A percentile compares a stretch with the other conserved stretches of the same genome.
These are phyloP conservation scores for Xenoacremonium recifei DNA, from an alignment of 2,329 filamentous ascomycete genomes.

Conservation along the genomic window DNA sequence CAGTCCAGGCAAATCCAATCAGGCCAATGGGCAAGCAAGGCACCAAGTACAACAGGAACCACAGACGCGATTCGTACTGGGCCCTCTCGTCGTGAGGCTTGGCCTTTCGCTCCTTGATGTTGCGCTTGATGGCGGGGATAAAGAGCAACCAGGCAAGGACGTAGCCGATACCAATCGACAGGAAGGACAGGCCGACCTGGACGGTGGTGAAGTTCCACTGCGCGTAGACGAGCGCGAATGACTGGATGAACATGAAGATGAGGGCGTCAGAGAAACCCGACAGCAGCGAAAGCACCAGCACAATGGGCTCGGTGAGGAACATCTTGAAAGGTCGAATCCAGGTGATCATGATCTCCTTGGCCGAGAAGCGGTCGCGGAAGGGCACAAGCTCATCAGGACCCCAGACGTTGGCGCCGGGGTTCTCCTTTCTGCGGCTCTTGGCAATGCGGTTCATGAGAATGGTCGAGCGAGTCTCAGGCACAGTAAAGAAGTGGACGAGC, in stretches of 20 bases:
- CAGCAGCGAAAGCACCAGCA: constrained; percentile 66
- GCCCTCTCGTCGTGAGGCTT: constrained; percentile 56
- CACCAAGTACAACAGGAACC: constrained; percentile 61
- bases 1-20: constrained; percentile 69
- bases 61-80: constrained; percentile 68
- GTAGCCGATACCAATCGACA: constrained; percentile 67
- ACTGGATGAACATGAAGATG: constrained; percentile 77
- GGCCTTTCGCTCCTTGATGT: constrained; percentile 48
- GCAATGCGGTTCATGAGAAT: constrained; percentile 79
- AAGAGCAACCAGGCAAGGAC: constrained; percentile 60
- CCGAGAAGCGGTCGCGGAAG: constrained; percentile 57
- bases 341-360: constrained; percentile 53
- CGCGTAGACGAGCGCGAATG: constrained; percentile 64
- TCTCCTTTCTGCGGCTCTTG: constrained; percentile 64
- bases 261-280: constrained; percentile 72
- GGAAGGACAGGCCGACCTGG: constrained; percentile 58
- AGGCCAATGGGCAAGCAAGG: constrained; percentile 65
- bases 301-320: constrained; percentile 74
- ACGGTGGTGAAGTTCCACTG: constrained; percentile 64
- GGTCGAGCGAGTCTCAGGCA: constrained; percentile 76
- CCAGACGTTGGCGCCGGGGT: constrained; percentile 58
- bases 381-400: constrained; percentile 71
- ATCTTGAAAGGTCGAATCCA: constrained; percentile 69
- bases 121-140: constrained; percentile 54
- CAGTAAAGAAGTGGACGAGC: constrained; percentile 62